phyloP scores from a whole-genome alignment of 306 rosid species.

The Citrullus amarus region DNA sequence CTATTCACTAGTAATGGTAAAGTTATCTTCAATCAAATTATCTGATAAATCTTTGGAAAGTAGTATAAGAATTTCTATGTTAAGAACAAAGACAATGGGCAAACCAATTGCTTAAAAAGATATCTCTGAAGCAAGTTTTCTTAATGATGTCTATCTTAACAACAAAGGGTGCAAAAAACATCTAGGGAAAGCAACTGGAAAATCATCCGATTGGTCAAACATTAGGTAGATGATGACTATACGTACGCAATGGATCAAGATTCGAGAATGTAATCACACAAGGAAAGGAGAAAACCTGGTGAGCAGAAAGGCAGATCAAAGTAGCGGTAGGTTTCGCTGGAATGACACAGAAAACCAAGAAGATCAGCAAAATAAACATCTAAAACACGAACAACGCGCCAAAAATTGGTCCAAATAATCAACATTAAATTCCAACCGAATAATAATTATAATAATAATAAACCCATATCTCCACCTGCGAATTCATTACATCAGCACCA shows the following conservation, averaged over 20 bases:
- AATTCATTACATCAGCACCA: too few relatives aligned
- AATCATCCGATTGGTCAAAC: not conserved
- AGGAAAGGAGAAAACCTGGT: slow-evolving; percentile 19
- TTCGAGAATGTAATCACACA: not conserved
- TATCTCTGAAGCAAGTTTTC: not conserved
- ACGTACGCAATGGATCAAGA: not conserved
- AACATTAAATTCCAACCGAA: not conserved
- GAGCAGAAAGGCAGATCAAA: slow-evolving; percentile 77
- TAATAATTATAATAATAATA: not conserved
- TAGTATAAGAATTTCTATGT: not conserved
- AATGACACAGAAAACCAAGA: not conserved
- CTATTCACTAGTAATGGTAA: not conserved
- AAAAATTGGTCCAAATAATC: not conserved
- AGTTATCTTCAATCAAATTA: not conserved
- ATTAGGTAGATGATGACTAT: not conserved
- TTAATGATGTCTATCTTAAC: too few relatives aligned
- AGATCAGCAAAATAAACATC: not conserved
- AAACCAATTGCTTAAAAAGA: not conserved
- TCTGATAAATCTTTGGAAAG: not conserved
- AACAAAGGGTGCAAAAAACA: not conserved
- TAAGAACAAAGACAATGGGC: not conserved
- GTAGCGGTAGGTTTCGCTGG: slow-evolving; percentile 52
- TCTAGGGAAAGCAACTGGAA: not conserved
- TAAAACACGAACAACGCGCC: not conserved
- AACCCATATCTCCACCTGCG: not conserved